A percentile compares a stretch with the other conserved stretches of the same genome.
Conservation (phyloP, 148 eudicot species). For the Cornus suecica region DNA sequence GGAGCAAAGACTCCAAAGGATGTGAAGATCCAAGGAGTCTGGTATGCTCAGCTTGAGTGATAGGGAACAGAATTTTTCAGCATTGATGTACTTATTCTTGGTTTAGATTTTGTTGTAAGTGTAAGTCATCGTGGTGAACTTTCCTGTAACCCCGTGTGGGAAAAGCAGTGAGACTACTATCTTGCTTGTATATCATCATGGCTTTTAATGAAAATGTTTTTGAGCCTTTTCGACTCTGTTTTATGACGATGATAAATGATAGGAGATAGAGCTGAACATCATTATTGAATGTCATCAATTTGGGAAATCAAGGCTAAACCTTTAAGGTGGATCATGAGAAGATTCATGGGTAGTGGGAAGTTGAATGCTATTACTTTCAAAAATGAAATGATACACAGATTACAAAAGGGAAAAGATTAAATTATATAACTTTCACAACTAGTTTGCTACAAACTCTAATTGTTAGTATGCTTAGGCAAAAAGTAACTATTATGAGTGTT, state of each 20-base stretch:
- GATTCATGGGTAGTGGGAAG: neutral
- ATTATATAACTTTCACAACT: neutral
- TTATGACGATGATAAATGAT: neutral
- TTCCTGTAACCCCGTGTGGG: neutral
- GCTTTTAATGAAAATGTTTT: neutral
- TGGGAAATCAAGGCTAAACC: neutral
- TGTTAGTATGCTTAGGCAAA: no score
- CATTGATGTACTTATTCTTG: constrained; percentile 1
- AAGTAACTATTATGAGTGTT: neutral
- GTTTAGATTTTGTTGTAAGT: constrained; percentile 11
- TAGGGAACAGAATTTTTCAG: constrained; percentile 8
- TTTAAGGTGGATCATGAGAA: neutral
- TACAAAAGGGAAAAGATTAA: neutral
- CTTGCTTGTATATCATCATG: neutral
- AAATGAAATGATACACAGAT: neutral
- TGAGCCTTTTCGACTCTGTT: neutral
- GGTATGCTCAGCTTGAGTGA: constrained; percentile 92
- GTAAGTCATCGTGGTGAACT: neutral
- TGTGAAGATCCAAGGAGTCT: constrained; percentile 91
- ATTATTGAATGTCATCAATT: neutral
- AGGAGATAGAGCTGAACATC: neutral
- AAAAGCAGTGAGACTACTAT: neutral
- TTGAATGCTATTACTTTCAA: neutral
- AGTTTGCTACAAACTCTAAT: no score
- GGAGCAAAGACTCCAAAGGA: constrained; percentile 94